Base-by-base conservation (phyloP, 2,329 filamentous ascomycete genomes). In the Verticillium albo-atrum region DNA sequence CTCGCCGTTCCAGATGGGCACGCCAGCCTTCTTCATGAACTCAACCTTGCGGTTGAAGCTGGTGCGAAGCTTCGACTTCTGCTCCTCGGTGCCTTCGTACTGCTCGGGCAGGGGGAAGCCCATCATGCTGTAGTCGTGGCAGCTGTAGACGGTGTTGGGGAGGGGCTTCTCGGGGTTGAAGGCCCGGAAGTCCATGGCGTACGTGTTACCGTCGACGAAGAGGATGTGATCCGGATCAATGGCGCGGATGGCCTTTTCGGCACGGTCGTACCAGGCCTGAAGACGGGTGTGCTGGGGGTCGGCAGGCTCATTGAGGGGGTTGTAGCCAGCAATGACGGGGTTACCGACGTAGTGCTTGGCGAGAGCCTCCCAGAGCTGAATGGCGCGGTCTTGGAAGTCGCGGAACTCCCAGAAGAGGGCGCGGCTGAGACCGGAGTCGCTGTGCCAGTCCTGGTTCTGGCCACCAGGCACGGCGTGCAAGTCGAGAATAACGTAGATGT, bases 121-220 rank as follows among this genome's bases (percentile, higher is more conserved):
- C 66, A 79, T 77, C 61, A 73, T 67, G 42, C 75, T 75, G 63
- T 85, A 85, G 63, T 85, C 82, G 64, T 85, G 82, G 51, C 81
- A 73, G 4, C 77, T 74, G 64, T 84, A 84, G 0, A 82, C 82
- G 2, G 74, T 70, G 61, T 81, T 81, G 0, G 79, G 79, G 0
- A 82, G 68, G 0, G 75, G 68, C 4, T 74, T 67, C 5, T 73
- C 68, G 1, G 76, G 74, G 17, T 35, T 2, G 58, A 79, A 80
- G 6, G 68, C 72, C 14, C 72, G 72, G 65, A 78, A 80, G 64
- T 84, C 79, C 70, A 82, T 82, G 20, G 80, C 75, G 59, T 81
- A 84, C 0, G 81, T 83, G 68, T 83, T 83, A 7, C 79, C 79
- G 55, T 82, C 80, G 10, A 82, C 68, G 61, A 76, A 81, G 26